phyloP scores from a whole-genome alignment of 2,329 filamentous ascomycete species.

The Aspergillus bombycis region DNA sequence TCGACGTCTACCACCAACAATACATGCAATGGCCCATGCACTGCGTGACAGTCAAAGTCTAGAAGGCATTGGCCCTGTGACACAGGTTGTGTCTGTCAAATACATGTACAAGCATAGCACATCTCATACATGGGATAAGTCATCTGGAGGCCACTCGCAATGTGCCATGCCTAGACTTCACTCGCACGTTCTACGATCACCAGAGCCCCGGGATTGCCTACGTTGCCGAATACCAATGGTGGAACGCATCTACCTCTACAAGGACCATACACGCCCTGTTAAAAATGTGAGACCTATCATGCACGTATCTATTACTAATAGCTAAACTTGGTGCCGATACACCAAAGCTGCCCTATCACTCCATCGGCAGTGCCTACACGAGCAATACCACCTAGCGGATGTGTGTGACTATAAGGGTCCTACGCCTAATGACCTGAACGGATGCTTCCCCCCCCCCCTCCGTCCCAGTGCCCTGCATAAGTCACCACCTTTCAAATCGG shows the following conservation, averaged over 20 bases:
- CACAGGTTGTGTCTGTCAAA: neutral
- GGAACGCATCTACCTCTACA: neutral
- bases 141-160: no score
- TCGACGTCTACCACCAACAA: conserved; percentile 1
- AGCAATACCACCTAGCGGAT: no score
- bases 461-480: no score
- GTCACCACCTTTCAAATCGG: no score
- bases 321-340: neutral
- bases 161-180: neutral
- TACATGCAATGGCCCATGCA: conserved; percentile 10
- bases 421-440: no score
- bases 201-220: neutral
- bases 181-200: neutral
- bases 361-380: no score
- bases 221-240: neutral
- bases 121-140: neutral
- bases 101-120: no score
- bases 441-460: no score
- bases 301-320: neutral
- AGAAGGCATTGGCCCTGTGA: neutral
- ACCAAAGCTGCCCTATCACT: neutral
- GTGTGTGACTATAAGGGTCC: no score
- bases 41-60: neutral
- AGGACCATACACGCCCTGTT: neutral
- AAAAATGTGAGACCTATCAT: neutral